These are phyloP conservation scores for Sugiyamaella japonica DNA, from an alignment of 1,139 yeast species.

Conservation along the genomic window DNA sequence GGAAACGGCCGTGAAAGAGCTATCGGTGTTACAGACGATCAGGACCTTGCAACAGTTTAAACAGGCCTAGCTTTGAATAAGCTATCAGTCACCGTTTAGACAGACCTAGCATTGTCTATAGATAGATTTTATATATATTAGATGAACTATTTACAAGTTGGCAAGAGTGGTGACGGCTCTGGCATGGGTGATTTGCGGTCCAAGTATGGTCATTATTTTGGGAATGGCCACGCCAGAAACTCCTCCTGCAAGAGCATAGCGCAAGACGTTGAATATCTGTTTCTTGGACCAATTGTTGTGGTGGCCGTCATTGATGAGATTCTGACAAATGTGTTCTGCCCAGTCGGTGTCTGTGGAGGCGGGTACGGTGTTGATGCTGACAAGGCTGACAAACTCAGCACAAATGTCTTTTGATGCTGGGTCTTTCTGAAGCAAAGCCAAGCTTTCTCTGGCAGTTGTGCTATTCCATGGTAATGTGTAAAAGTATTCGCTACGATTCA, in stretches of 20 bases:
- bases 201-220: constrained; percentile 56
- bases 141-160: constrained; percentile 12
- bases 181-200: constrained; percentile 41
- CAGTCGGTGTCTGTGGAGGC: not conserved
- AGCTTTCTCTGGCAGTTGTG: constrained; percentile 38
- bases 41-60: constrained; percentile 5
- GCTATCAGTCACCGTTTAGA: constrained; percentile 2
- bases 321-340: constrained; percentile 7
- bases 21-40: not conserved
- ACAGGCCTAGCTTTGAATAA: not conserved
- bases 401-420: not conserved
- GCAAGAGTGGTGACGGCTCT: constrained; percentile 9
- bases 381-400: not conserved
- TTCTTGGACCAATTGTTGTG: constrained; percentile 24
- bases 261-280: constrained; percentile 57
- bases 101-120: not conserved
- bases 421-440: constrained; percentile 2
- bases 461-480: constrained; percentile 25
- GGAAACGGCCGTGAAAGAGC: constrained; percentile 1
- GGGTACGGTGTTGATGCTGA: not conserved
- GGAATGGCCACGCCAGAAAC: constrained; percentile 72
- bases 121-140: not conserved
- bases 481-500: constrained; percentile 25
- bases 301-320: not conserved
- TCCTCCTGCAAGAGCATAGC: constrained; percentile 75